Evolutionary conservation across 345 rosid genomes (phyloP).

Genomic region (Populus deltoides): DNA sequence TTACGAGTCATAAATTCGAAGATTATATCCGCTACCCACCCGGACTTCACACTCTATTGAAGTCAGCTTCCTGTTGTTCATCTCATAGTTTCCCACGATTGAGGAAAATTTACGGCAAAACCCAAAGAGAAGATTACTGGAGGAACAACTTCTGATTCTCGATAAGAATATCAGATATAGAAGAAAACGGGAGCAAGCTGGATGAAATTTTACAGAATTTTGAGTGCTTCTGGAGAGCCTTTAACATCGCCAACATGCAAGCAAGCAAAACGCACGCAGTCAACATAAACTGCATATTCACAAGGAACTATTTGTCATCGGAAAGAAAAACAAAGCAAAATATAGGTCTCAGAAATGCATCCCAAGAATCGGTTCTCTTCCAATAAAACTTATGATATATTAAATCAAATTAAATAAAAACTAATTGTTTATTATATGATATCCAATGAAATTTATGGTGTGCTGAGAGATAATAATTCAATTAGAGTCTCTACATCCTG

Average conservation of each 20-base stretch:
- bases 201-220: not conserved
- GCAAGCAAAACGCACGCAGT: not conserved
- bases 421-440: not conserved
- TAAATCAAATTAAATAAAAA: not conserved
- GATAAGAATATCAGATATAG: not conserved
- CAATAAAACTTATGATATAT: not conserved
- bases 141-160: not conserved
- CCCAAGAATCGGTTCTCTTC: not conserved
- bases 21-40: not conserved
- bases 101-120: not conserved
- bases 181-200: not conserved
- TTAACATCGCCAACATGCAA: not conserved
- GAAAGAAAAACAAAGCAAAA: not conserved
- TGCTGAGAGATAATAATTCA: not conserved
- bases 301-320: not conserved
- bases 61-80: too few species aligned
- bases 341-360: not conserved
- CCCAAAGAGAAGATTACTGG: too few species aligned
- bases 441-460: not conserved
- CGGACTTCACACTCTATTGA: not conserved
- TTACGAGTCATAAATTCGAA: too few species aligned
- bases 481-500: not conserved
- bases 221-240: not conserved
- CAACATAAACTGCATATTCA: not conserved
- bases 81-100: too few species aligned